phyloP scores from a whole-genome alignment of 1,284 basidiomycete genomes.

The Heterobasidion parviporum region DNA sequence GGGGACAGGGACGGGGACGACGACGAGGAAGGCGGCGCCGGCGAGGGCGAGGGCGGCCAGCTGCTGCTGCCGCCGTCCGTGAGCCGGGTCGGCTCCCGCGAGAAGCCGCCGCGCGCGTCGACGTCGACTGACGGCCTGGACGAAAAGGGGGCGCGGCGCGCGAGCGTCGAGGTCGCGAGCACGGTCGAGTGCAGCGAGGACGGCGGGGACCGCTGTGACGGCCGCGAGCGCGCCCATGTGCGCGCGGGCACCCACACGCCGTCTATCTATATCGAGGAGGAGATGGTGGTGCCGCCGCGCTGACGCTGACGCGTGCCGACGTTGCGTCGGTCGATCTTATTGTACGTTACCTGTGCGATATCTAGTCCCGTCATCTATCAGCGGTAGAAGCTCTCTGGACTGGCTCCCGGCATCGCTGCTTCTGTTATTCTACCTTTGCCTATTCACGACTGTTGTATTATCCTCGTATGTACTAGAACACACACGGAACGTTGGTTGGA shows the following conservation, averaged over 20 bases:
- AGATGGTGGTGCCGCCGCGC: conserved; percentile 23
- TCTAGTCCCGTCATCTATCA: not conserved
- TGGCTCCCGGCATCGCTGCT: too few relatives aligned
- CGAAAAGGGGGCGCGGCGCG: too few relatives aligned
- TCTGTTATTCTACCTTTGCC: not conserved
- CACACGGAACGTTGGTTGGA: not conserved
- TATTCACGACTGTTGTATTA: not conserved
- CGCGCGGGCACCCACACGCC: too few relatives aligned
- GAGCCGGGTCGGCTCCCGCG: not conserved
- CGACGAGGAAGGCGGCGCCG: not conserved
- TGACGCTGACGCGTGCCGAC: too few relatives aligned
- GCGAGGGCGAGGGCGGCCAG: not conserved
- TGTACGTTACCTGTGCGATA: not conserved
- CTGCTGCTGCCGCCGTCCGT: conserved; percentile 1
- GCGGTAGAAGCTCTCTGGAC: too few relatives aligned
- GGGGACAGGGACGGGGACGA: not conserved
- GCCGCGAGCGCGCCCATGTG: too few relatives aligned
- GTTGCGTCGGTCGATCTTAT: not conserved
- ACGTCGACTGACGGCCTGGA: too few relatives aligned
- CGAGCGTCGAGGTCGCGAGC: too few relatives aligned
- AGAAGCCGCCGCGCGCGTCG: too few relatives aligned
- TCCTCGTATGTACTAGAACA: not conserved
- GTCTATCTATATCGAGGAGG: conserved; percentile 21
- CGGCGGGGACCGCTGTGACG: too few relatives aligned
- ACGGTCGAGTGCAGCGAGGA: too few relatives aligned